These are phyloP conservation scores for Beauveria bassiana DNA, from an alignment of 2,329 filamentous ascomycete genomes.

Conservation along the genomic window DNA sequence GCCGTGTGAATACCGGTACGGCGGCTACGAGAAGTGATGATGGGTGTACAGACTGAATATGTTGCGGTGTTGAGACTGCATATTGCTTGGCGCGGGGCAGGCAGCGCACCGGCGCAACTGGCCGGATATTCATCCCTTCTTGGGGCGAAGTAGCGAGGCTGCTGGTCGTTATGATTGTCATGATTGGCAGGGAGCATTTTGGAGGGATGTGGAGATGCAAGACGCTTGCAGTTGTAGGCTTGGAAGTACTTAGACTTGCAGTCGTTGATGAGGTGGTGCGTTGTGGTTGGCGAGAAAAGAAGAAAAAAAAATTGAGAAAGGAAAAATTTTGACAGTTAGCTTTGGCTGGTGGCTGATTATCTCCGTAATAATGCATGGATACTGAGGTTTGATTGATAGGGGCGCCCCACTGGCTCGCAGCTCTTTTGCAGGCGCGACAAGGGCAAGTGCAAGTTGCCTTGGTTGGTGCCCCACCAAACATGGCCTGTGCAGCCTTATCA, in stretches of 20 bases:
- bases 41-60: not conserved
- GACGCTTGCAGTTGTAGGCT: not conserved
- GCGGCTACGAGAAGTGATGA: not conserved
- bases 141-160: not conserved
- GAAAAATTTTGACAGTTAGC: too few species aligned
- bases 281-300: not conserved
- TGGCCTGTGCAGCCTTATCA: slow-evolving; percentile 10
- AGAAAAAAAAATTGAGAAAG: not conserved
- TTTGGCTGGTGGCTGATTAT: not conserved
- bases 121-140: not conserved
- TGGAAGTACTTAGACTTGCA: too few species aligned
- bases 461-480: not conserved
- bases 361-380: too few species aligned
- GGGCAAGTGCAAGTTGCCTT: not conserved
- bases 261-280: not conserved
- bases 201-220: slow-evolving; percentile 1
- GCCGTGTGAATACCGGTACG: not conserved
- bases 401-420: slow-evolving; percentile 5
- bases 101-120: not conserved
- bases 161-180: not conserved
- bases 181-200: not conserved
- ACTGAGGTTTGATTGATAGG: not conserved
- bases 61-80: not conserved
- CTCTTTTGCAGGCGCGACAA: slow-evolving; percentile 1
- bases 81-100: not conserved